phyloP scores from a whole-genome alignment of 257 asterid genomes.

The Lantana camara region DNA sequence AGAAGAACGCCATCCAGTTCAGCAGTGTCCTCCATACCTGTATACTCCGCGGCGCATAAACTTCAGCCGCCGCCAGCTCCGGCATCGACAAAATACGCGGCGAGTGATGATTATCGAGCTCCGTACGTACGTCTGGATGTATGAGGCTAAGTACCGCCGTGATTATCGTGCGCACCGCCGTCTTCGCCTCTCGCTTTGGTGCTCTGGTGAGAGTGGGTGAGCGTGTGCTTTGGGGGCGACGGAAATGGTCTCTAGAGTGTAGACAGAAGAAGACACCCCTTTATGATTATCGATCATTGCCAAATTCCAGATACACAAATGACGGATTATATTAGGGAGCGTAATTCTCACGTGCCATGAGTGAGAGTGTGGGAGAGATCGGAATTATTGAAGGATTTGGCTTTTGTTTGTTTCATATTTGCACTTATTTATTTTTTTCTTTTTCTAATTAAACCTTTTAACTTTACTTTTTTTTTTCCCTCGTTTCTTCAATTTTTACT shows the following conservation, averaged over 20 bases:
- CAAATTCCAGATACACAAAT: neutral
- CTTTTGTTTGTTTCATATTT: neutral
- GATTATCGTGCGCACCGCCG: neutral
- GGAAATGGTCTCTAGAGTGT: conserved; percentile 14
- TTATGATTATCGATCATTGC: neutral
- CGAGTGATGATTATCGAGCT: conserved; percentile 25
- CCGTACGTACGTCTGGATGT: too few species aligned
- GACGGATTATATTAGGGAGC: neutral
- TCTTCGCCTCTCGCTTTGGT: conserved; percentile 1
- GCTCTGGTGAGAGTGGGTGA: conserved; percentile 10
- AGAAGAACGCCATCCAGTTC: conserved; percentile 85
- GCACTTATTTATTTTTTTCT: neutral
- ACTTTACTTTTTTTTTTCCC: too few species aligned
- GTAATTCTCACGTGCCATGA: neutral
- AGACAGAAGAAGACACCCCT: neutral
- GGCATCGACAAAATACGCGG: conserved; percentile 60
- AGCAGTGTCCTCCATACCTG: conserved; percentile 84
- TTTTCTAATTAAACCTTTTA: neutral
- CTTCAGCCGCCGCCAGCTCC: conserved; percentile 82
- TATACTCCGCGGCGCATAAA: conserved; percentile 71
- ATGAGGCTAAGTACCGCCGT: neutral
- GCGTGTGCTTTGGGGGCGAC: conserved; percentile 10
- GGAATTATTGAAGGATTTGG: neutral
- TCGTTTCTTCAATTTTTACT: too few species aligned
- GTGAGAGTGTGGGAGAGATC: neutral